Base-by-base conservation (phyloP, 768 basidiomycete species). In the Lactarius vividus region DNA sequence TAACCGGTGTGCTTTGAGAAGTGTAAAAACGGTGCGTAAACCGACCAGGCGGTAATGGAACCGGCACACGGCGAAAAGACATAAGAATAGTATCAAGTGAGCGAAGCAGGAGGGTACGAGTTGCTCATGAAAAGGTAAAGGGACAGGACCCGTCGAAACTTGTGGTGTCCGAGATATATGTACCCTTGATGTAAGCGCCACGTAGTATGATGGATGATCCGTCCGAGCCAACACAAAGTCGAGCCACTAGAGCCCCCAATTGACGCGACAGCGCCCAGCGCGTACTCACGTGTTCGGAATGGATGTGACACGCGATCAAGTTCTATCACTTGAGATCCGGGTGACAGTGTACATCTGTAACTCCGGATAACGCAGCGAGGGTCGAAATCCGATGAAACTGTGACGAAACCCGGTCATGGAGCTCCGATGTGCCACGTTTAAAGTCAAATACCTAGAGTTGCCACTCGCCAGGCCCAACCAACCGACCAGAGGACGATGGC, bases 1-100 rank as follows among this genome's bases (percentile, higher is more conserved):
- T 81, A 23, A 81, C 67, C 52, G 70, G 46, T 46, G 56, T 11
- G 44, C 29, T n/a, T 54, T 57, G 54, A 57, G 35, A 49, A 35
- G 54, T n/a, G 59, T 61, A 42, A 64, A 42, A 46, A 26, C 61
- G 57, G 10, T 29, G 37, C 0, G 53, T 53, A 13, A 37, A 44
- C 54, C 54, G 55, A 44, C 58, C 35, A n/a, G 54, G 61, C 26
- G 61, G 58, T 8, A 67, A 49, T 2, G 54, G 4, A 55, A 57
- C 28, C 20, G 70, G 63, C 3, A 63, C 35, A 20, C 69, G 69
- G 9, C 33, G 70, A 62, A 71, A 62, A 55, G 44, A n/a, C 61
- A 70, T 63, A 20, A 57, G 46, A 46, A 54, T 8, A 28, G 39
- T 59, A 10, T 26, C 29, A 40, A 55, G n/a, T 33, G 52, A 52